Base-by-base conservation (phyloP, 176 grass and related monocot species). In the Melocanna baccifera region DNA sequence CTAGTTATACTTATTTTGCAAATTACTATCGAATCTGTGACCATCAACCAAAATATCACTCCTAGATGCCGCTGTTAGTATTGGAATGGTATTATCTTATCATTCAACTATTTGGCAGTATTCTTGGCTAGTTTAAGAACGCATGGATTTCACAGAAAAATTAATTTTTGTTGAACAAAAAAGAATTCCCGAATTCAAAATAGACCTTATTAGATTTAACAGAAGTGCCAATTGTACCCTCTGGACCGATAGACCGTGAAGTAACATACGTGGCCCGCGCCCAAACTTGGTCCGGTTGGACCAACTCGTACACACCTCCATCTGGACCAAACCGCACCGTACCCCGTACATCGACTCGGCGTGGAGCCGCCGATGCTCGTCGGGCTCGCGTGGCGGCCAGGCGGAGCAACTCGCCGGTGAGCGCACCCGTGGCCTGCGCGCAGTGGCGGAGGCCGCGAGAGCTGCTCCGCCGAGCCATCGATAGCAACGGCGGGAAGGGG, bases 401-500 rank as follows among this genome's bases (percentile, higher is more conserved):
- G 20, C 23, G 36, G 46, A 29, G 26, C 51, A 42, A 19, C 30
- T 23, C 22, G 23, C n/a, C 23, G 80, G 55, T 37, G 37, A 62
- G 87, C 23, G 29, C 62, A 0, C 71, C 62, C 43, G 18, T n/a
- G 62, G 36, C 14, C 69, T 23, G 23, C 23, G 29, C 5, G n/a
- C 64, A 62, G 29, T 3, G 41, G 76, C 9, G 30, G 64, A 53
- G 51, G 9, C 34, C 23, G 19, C 51, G 37, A 59, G 47, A 10
- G 4, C 11, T 8, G 47, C 15, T 69, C 78, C 79, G 23, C 32
- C 16, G 23, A 2, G 81, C 20, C 12, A 18, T n/a, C 30, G 30
- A 67, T 30, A 67, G 81, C 69, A 22, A 66, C 76, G 32, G 16
- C 61, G 13, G 61, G n/a, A 40, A 89, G 87, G 75, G 75, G 50